phyloP scores from a whole-genome alignment of 164 flowering plant species.

The Chimonanthus praecox region DNA sequence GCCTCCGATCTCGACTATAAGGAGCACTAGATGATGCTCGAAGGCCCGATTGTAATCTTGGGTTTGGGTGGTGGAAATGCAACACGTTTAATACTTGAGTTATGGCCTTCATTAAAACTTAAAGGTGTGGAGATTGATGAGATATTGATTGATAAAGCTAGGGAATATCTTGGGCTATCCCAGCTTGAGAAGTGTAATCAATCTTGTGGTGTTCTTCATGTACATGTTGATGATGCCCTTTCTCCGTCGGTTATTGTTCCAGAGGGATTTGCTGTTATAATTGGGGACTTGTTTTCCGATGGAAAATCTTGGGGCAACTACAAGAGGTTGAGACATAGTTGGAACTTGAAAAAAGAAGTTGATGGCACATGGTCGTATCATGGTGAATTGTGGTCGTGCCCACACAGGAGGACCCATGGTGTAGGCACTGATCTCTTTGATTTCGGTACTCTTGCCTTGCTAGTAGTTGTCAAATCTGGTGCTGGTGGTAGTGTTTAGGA shows the following conservation, averaged over 20 bases:
- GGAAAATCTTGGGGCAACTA: slow-evolving; percentile 63
- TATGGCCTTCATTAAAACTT: slow-evolving; percentile 72
- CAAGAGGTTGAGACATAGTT: slow-evolving; percentile 62
- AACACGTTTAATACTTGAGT: slow-evolving; percentile 68
- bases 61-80: slow-evolving; percentile 81
- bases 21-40: slow-evolving; percentile 11
- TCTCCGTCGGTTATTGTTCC: slow-evolving; percentile 32
- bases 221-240: slow-evolving; percentile 73
- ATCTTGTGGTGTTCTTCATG: slow-evolving; percentile 62
- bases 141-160: slow-evolving; percentile 69
- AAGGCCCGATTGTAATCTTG: no score
- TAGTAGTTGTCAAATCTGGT: no score
- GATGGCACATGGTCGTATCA: slow-evolving; percentile 73
- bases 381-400: slow-evolving; percentile 83
- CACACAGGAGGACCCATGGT: slow-evolving; percentile 11
- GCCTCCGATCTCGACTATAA: no score
- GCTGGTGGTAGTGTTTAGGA: no score
- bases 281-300: slow-evolving; percentile 68
- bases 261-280: slow-evolving; percentile 75
- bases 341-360: slow-evolving; percentile 37
- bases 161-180: slow-evolving; percentile 66
- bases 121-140: slow-evolving; percentile 91
- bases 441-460: no score
- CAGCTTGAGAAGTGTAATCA: slow-evolving; percentile 48
- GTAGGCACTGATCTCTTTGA: no score